These are phyloP conservation scores for Aquilaria sinensis DNA, from an alignment of 345 rosid species.

Conservation along the genomic window DNA sequence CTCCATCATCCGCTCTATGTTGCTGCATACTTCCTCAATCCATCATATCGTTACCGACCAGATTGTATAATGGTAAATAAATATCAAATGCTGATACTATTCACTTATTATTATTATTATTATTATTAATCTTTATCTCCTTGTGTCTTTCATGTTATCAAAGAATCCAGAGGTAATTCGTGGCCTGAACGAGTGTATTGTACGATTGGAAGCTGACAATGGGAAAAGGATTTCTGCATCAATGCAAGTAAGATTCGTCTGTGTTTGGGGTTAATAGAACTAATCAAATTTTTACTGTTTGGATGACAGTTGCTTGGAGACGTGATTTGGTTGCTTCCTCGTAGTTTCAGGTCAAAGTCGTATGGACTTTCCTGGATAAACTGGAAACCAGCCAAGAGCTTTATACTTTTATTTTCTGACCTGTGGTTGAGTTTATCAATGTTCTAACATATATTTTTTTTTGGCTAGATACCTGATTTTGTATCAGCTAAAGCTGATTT, in stretches of 20 bases:
- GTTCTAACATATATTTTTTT: neutral
- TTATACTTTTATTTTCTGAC: neutral
- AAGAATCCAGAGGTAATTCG: constrained; percentile 80
- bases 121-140: constrained; percentile 5
- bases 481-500: constrained; percentile 75
- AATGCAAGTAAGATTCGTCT: constrained; percentile 60
- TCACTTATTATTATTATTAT: neutral
- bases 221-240: constrained; percentile 71
- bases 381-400: neutral
- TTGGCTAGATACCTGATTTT: constrained; percentile 69
- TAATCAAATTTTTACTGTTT: neutral
- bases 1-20: constrained; percentile 80
- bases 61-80: constrained; percentile 65
- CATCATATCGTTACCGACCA: constrained; percentile 63
- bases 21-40: constrained; percentile 93
- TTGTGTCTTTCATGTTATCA: constrained; percentile 9
- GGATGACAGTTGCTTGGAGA: no score
- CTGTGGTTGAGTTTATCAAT: neutral
- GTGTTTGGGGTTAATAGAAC: neutral
- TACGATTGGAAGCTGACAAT: constrained; percentile 71
- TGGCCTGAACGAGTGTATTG: constrained; percentile 86
- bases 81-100: no score
- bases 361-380: neutral
- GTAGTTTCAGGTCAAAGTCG: constrained; percentile 9
- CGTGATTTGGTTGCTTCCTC: constrained; percentile 1